Conservation (phyloP, 1,284 basidiomycete species). For the Rhodotorula mucilaginosa region DNA sequence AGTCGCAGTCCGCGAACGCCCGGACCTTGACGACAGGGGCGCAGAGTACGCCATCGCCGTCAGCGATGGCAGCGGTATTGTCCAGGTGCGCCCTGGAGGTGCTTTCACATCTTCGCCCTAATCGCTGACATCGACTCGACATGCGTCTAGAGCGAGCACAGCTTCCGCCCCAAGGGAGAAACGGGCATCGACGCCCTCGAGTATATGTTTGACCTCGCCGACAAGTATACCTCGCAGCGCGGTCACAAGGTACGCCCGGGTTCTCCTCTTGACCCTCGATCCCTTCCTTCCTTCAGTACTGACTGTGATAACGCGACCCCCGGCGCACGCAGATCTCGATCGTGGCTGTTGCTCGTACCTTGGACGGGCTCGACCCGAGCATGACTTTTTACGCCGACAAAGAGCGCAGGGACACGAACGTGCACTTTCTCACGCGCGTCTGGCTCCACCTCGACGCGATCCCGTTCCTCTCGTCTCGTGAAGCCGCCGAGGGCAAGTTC, state of each 20-base stretch:
- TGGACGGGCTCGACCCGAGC: neutral
- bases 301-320: too few species aligned
- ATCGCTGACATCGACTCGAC: neutral
- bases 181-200: neutral
- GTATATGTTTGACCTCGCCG: conserved; percentile 18
- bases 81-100: neutral
- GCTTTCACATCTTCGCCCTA: too few species aligned
- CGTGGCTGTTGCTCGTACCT: conserved; percentile 11
- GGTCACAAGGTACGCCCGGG: conserved; percentile 15
- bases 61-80: conserved; percentile 10
- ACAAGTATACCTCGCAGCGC: conserved; percentile 13
- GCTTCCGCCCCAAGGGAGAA: conserved; percentile 2
- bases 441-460: conserved; percentile 28
- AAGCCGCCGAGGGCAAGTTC: conserved; percentile 8
- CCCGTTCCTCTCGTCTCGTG: conserved; percentile 11
- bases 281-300: too few species aligned
- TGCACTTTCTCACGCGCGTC: conserved; percentile 12
- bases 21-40: conserved; percentile 4
- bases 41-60: conserved; percentile 19
- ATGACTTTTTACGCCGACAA: conserved; percentile 3
- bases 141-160: conserved; percentile 10
- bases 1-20: conserved; percentile 9
- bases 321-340: conserved; percentile 13
- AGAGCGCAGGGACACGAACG: neutral
- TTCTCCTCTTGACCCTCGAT: too few species aligned